Percentiles rank a stretch among this genome's conserved stretches.
Evolutionary conservation across 2,329 filamentous ascomycete species (phyloP).

Genomic region (Venturia effusa): DNA sequence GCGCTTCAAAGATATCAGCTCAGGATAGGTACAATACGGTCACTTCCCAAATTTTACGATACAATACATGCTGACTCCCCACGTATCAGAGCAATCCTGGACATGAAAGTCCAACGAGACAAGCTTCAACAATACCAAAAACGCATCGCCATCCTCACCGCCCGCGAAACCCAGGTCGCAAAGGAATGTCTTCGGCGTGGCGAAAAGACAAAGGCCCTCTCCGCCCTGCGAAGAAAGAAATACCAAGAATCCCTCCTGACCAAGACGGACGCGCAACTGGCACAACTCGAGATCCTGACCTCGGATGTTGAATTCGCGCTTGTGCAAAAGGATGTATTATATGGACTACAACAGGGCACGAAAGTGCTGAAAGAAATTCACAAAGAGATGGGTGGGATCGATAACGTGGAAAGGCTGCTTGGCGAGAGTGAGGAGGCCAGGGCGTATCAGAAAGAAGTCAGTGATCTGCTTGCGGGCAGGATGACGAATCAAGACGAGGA

Average conservation of each 20-base stretch:
- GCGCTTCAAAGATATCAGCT: slow-evolving; percentile 47
- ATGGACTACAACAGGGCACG: slow-evolving; percentile 85
- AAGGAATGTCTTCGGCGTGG: slow-evolving; percentile 68
- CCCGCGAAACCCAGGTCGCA: slow-evolving; percentile 78
- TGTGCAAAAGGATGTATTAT: slow-evolving; percentile 93
- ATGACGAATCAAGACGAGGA: slow-evolving; percentile 95
- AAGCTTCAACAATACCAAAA: slow-evolving; percentile 94
- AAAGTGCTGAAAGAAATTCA: slow-evolving; percentile 84
- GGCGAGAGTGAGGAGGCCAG: slow-evolving; percentile 83
- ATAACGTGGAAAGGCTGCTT: slow-evolving; percentile 90
- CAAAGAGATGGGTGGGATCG: slow-evolving; percentile 88
- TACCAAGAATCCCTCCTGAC: slow-evolving; percentile 84
- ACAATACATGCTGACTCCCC: slow-evolving; percentile 7
- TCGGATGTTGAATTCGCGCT: slow-evolving; percentile 88
- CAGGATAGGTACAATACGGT: slow-evolving; percentile 66
- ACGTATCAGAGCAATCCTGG: slow-evolving; percentile 70
- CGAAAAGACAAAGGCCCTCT: slow-evolving; percentile 70
- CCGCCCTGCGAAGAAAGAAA: slow-evolving; percentile 88
- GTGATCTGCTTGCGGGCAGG: slow-evolving; percentile 75
- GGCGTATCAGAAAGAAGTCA: slow-evolving; percentile 88
- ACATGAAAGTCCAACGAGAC: slow-evolving; percentile 96
- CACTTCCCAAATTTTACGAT: neutral
- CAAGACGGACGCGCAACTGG: slow-evolving; percentile 89
- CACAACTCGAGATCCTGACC: slow-evolving; percentile 81
- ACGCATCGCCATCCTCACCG: slow-evolving; percentile 74